Evolutionary conservation across 805 yeast species (phyloP), one percentile per base, ranked within the genome.

Genomic region (Pichia insulana): DNA sequence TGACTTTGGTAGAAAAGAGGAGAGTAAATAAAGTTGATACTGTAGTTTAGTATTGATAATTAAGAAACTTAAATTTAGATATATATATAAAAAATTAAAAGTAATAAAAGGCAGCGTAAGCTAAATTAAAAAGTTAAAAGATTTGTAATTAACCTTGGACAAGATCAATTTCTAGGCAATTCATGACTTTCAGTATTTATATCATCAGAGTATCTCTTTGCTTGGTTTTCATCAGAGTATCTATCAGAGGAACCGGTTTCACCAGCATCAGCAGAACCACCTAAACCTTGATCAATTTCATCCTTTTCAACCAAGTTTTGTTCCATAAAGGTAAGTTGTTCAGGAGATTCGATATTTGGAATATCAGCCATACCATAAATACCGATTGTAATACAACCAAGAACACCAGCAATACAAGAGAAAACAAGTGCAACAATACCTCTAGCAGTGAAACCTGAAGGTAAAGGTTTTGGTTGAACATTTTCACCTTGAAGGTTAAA

Each of bases 401-500:
- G 64, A 49, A 86, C 59, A 57, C 92, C 98, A 39, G 95, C 76
- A 53, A 90, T 56, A 70, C 85, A 76, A 7, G 96, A 86, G 72
- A 92, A 90, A 16, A 83, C 90, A 63, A 92, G 68, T 11, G 97
- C 97, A 41, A 90, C 95, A 60, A 83, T 80, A 70, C 98, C 98
- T 59, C 83, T 80, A 44, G 95, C 85, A 39, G 97, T 90, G 76
- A 92, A 92, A 16, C 97, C 97, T 36, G 71, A 59, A 36, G 97
- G 97, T 55, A 92, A 73, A 34, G 65, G 53, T 50, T 69, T 67
- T 28, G 50, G 68, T 67, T 89, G 97, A 32, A 72, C 69, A 59
- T 82, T 80, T 67, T 86, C 78, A 48, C 94, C 94, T 10, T 70
- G 62, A 52, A 92, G 71, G 61, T 90, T 80, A 44, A 77, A 58